Conservation (phyloP, 176 grass and related monocot species). For the Oryza officinalis region DNA sequence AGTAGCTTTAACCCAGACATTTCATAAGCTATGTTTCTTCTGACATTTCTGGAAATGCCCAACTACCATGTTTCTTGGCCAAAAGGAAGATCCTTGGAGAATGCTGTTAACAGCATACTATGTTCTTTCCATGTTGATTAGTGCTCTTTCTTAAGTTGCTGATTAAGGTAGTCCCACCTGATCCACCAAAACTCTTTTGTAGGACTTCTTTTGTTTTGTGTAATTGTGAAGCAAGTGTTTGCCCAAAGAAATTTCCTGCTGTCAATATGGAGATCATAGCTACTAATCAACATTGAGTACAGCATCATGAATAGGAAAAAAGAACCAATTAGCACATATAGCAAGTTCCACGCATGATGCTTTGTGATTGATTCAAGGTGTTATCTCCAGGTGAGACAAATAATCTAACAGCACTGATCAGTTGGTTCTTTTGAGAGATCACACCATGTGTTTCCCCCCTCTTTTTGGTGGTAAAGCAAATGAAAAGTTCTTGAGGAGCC, state of each 20-base stretch:
- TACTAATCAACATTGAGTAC: not conserved
- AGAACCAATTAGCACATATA: not conserved
- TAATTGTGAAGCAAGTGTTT: not conserved
- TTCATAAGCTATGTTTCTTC: not conserved
- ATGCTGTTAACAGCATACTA: not conserved
- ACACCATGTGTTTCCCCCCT: not conserved
- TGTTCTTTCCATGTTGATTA: not conserved
- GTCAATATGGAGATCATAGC: not conserved
- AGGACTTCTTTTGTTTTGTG: not conserved
- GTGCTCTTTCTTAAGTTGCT: not conserved
- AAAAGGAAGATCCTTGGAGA: not conserved
- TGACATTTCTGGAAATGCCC: not conserved
- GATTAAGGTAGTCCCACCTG: conserved; percentile 24
- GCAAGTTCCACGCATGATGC: not conserved
- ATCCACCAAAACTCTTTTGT: not conserved
- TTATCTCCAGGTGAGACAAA: not conserved
- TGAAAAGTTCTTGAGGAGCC: not conserved
- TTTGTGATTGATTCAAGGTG: not conserved
- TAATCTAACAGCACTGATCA: not conserved
- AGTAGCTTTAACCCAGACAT: not conserved
- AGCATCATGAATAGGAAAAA: not conserved
- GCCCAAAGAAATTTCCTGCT: not conserved
- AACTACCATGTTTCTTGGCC: conserved; percentile 33
- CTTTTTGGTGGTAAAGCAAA: conserved; percentile 7
- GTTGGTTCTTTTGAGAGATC: not conserved